Evolutionary conservation across 1,139 yeast species (phyloP).

Genomic region (Kurtzmaniella quercitrusa): DNA sequence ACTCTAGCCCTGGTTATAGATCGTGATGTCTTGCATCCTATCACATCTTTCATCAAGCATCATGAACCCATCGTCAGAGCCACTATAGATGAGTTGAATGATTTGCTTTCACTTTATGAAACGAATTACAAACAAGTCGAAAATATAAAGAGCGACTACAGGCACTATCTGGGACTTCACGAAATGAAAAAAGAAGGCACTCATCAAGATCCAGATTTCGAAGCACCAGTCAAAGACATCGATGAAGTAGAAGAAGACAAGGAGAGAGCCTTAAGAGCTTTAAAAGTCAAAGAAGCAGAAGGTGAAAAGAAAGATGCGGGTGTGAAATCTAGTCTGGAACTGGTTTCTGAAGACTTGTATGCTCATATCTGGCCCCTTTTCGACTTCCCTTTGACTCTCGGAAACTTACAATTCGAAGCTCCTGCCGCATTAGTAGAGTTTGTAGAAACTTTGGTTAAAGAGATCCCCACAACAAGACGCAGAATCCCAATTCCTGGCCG

Average conservation of each 20-base stretch:
- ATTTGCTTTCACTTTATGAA: constrained; percentile 26
- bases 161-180: constrained; percentile 21
- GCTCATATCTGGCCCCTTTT: constrained; percentile 10
- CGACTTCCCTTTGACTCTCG: constrained; percentile 32
- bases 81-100: constrained; percentile 21
- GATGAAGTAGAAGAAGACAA: constrained; percentile 1
- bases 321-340: constrained; percentile 2
- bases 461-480: constrained; percentile 27
- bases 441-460: constrained; percentile 19
- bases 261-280: too few relatives aligned
- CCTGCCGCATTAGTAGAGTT: constrained; percentile 20
- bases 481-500: constrained; percentile 41
- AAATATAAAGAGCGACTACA: constrained; percentile 25
- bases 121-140: constrained; percentile 22
- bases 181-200: constrained; percentile 8
- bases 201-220: constrained; percentile 5
- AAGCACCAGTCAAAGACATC: background rate
- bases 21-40: constrained; percentile 29
- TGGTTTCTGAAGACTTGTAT: constrained; percentile 3
- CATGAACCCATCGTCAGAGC: constrained; percentile 33
- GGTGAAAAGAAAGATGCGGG: background rate
- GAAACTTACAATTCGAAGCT: constrained; percentile 20
- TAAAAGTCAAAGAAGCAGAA: too few relatives aligned
- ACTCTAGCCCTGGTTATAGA: constrained; percentile 35
- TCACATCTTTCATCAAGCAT: constrained; percentile 32